These are phyloP conservation scores for Magnolia officinalis DNA, from an alignment of 164 flowering plant genomes.

Conservation along the genomic window DNA sequence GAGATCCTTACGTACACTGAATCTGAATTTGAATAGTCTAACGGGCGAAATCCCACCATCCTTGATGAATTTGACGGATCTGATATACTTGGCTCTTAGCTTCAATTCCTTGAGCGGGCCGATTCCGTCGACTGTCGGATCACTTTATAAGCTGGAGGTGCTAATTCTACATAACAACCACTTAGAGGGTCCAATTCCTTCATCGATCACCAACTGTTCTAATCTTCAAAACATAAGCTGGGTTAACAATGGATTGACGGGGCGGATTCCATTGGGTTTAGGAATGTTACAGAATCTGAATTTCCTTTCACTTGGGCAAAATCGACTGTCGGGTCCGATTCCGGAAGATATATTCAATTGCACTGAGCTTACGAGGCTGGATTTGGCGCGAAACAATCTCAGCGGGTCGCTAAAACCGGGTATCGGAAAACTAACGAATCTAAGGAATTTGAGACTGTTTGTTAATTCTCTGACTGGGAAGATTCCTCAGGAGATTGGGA, in stretches of 20 bases:
- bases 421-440: constrained; percentile 39
- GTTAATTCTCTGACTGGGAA: constrained; percentile 40
- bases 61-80: constrained; percentile 44
- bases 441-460: constrained; percentile 19
- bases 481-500: constrained; percentile 53
- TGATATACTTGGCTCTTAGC: constrained; percentile 41
- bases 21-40: constrained; percentile 52
- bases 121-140: constrained; percentile 53
- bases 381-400: constrained; percentile 38
- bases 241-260: constrained; percentile 40
- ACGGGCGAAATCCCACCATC: constrained; percentile 55
- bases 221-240: constrained; percentile 30
- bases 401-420: constrained; percentile 35
- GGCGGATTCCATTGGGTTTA: constrained; percentile 58
- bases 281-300: constrained; percentile 48
- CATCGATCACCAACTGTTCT: constrained; percentile 62
- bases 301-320: constrained; percentile 36
- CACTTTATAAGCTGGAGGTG: constrained; percentile 42
- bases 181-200: constrained; percentile 61
- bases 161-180: constrained; percentile 35
- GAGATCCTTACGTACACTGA: constrained; percentile 40
- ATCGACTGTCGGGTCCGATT: constrained; percentile 50
- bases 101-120: constrained; percentile 47
- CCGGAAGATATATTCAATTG: constrained; percentile 72
- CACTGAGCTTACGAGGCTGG: constrained; percentile 37